These are phyloP conservation scores for Sextonia rubra DNA, from an alignment of 164 flowering plant species.

Conservation along the genomic window DNA sequence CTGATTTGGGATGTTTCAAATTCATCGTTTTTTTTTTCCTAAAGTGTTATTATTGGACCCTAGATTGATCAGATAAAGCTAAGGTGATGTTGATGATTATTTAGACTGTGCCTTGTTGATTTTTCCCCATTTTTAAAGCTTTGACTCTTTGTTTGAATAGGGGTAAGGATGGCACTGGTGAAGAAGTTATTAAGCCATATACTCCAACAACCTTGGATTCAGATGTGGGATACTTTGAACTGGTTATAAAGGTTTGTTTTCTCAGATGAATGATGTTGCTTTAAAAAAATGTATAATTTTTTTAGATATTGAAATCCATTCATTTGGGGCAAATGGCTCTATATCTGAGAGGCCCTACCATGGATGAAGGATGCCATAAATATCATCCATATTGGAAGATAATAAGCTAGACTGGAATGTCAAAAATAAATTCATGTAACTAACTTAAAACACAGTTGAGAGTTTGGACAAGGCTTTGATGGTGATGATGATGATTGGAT, in stretches of 20 bases:
- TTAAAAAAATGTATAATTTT: background rate
- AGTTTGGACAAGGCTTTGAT: too few species aligned
- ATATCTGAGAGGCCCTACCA: background rate
- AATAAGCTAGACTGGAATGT: too few species aligned
- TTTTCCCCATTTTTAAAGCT: background rate
- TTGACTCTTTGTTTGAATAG: constrained; percentile 31
- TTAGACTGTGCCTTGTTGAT: background rate
- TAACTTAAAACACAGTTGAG: too few species aligned
- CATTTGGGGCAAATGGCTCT: background rate
- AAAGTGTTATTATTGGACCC: too few species aligned
- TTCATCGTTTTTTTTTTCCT: background rate
- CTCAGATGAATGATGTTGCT: background rate
- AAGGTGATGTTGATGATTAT: background rate
- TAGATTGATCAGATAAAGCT: too few species aligned
- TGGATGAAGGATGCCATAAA: background rate
- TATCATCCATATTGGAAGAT: background rate
- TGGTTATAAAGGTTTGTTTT: constrained; percentile 80
- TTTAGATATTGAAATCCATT: too few species aligned
- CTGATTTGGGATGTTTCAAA: background rate
- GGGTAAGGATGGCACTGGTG: constrained; percentile 89
- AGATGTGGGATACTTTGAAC: constrained; percentile 88
- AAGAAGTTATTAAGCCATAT: constrained; percentile 92
- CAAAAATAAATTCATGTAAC: too few species aligned
- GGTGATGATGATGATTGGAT: too few species aligned
- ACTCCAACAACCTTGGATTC: constrained; percentile 97